These are phyloP conservation scores for Schoenoplectus tabernaemontani DNA, from an alignment of 202 grass and related monocot genomes.

Conservation along the genomic window DNA sequence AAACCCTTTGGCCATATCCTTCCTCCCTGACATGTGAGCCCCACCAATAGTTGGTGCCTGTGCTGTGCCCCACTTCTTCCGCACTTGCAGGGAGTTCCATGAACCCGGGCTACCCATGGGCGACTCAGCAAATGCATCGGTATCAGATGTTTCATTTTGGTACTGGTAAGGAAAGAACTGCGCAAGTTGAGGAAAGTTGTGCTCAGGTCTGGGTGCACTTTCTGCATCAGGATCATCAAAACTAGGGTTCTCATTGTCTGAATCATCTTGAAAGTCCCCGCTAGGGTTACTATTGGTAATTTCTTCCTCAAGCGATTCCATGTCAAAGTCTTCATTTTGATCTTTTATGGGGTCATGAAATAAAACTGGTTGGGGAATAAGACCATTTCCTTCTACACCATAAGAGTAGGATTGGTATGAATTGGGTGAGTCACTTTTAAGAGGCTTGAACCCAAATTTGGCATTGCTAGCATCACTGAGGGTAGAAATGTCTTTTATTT, in stretches of 20 bases:
- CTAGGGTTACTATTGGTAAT: conserved; percentile 32
- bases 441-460: background rate
- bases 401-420: conserved; percentile 1
- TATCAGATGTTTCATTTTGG: conserved; percentile 63
- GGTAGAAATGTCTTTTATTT: conserved; percentile 65
- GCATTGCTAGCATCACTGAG: conserved; percentile 36
- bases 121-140: conserved; percentile 68
- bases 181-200: conserved; percentile 32
- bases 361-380: conserved; percentile 30
- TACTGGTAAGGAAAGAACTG: conserved; percentile 49
- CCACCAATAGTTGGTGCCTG: conserved; percentile 62
- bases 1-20: conserved; percentile 89
- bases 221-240: conserved; percentile 75
- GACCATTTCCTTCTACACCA: conserved; percentile 45
- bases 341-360: conserved; percentile 59
- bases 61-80: conserved; percentile 90
- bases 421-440: background rate
- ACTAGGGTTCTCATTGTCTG: conserved; percentile 81
- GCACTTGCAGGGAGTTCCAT: conserved; percentile 82
- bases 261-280: conserved; percentile 61
- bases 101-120: conserved; percentile 56
- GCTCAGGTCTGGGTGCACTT: conserved; percentile 44
- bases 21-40: conserved; percentile 56
- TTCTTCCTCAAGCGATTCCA: conserved; percentile 45
- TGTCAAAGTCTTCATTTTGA: conserved; percentile 64